These are phyloP conservation scores for Penicillium steckii DNA, from an alignment of 495 filamentous ascomycete genomes.

Conservation along the genomic window DNA sequence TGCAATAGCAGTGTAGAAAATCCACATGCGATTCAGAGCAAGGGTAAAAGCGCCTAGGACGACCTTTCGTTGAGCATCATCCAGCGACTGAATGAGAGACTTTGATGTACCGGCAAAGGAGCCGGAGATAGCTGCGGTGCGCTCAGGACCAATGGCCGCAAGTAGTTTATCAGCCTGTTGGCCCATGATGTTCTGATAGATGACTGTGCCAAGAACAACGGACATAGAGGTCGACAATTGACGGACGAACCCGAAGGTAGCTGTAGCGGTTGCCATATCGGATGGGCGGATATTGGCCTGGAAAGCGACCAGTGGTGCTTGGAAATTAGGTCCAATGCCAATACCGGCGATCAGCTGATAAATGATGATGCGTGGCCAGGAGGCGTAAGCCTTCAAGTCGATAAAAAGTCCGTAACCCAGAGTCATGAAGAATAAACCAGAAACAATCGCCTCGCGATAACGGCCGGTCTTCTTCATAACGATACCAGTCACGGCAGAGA, in stretches of 20 bases:
- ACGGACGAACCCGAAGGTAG: slow-evolving; percentile 53
- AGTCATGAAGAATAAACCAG: slow-evolving; percentile 49
- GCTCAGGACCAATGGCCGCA: slow-evolving; percentile 33
- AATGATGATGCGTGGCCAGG: slow-evolving; percentile 52
- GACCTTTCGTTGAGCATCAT: slow-evolving; percentile 41
- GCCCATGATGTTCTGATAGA: slow-evolving; percentile 56
- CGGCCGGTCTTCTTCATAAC: slow-evolving; percentile 69
- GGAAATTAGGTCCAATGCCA: slow-evolving; percentile 57
- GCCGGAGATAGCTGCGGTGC: slow-evolving; percentile 29
- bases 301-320: slow-evolving; percentile 57
- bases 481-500: slow-evolving; percentile 63
- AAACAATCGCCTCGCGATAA: slow-evolving; percentile 48
- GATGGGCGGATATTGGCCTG: slow-evolving; percentile 49
- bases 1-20: slow-evolving; percentile 57
- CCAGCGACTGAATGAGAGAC: slow-evolving; percentile 50
- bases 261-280: slow-evolving; percentile 53
- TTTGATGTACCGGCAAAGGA: slow-evolving; percentile 61
- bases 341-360: slow-evolving; percentile 54
- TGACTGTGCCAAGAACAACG: slow-evolving; percentile 55
- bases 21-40: slow-evolving; percentile 65
- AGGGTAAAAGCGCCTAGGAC: slow-evolving; percentile 56
- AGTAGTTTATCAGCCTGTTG: slow-evolving; percentile 39
- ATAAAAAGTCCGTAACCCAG: slow-evolving; percentile 56
- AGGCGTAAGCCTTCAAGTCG: slow-evolving; percentile 45
- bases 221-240: slow-evolving; percentile 51